Conservation (phyloP, 2,329 filamentous ascomycete genomes). For the Sporothrix mexicana region DNA sequence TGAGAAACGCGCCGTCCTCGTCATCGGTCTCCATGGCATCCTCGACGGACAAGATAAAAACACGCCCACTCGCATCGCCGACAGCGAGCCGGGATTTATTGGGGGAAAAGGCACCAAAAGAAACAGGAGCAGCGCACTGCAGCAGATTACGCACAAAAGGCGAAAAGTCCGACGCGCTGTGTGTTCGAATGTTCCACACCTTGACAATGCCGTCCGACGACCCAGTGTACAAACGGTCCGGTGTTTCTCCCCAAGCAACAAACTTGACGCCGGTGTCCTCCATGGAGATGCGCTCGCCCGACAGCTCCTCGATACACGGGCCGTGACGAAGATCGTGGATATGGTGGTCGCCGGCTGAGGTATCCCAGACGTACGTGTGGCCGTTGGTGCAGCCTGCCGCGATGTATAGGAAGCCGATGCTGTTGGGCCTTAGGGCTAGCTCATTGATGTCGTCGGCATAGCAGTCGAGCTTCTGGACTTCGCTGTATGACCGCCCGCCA, state of each 20-base stretch:
- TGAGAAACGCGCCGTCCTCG: conserved; percentile 36
- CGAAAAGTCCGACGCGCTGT: neutral
- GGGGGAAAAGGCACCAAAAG: conserved; percentile 63
- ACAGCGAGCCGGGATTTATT: conserved; percentile 61
- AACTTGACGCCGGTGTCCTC: conserved; percentile 70
- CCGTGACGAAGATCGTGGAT: conserved; percentile 63
- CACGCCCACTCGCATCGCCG: conserved; percentile 66
- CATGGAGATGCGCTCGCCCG: conserved; percentile 40
- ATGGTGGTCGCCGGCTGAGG: conserved; percentile 59
- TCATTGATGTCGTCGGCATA: conserved; percentile 67
- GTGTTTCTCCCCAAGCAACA: conserved; percentile 63
- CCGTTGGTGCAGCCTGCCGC: conserved; percentile 68
- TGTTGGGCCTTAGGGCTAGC: conserved; percentile 51
- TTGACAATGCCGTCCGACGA: conserved; percentile 68
- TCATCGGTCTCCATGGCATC: conserved; percentile 46
- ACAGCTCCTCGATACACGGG: conserved; percentile 44
- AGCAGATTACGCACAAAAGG: conserved; percentile 61
- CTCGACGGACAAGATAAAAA: conserved; percentile 60
- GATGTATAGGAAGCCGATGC: conserved; percentile 49
- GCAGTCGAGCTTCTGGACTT: conserved; percentile 64
- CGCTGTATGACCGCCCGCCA: conserved; percentile 48
- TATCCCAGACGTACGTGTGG: conserved; percentile 68
- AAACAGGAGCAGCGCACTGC: conserved; percentile 61
- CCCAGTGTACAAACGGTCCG: conserved; percentile 66
- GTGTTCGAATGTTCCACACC: conserved; percentile 64